Evolutionary conservation across 2,329 filamentous ascomycete species (phyloP), one percentile per base, ranked within the genome.

Genomic region (Fonsecaea nubica): DNA sequence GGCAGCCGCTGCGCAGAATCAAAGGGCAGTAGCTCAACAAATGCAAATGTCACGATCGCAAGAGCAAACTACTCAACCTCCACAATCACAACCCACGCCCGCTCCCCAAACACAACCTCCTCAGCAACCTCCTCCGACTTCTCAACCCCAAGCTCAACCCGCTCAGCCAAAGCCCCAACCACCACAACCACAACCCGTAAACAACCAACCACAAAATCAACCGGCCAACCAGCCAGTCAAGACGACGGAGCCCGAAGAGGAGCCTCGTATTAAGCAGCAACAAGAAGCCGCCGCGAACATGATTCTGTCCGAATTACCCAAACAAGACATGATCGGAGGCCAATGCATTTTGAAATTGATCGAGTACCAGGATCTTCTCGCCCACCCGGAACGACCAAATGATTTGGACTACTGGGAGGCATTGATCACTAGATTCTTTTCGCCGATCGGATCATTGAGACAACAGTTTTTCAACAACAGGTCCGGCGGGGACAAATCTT

Each of bases 381-480:
- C 84, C 9, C 65, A 66, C 50, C 71, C 71, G 4, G 65, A 69
- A 48, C 59, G 86, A 71, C 85, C 86, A 67, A 88, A 90, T 66
- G 90, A 93, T 74, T 79, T 96, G 4, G 79, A 82, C 0, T 90
- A 92, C 74, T 98, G 94, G 94, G 86, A 90, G 70, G 79, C 80
- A 4, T 95, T 97, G 73, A 92, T 97, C 18, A 81, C 85, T 42
- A 87, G 86, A 55, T 96, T 96, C 79, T 99, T 97, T 78, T 90
- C 92, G 0, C 84, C 86, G 0, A 86, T 85, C 33, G 93, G 92
- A 8, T 87, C 92, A 8, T 89, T 97, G 74, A 87, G 93, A 50
- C 88, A 94, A 73, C 86, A 88, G 3, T 82, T 96, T 15, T 84
- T 78, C 71, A 85, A 85, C 69, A 80, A 85, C 53, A 81, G 78